These are phyloP conservation scores for Mycena vitilis DNA, from an alignment of 768 basidiomycete genomes.

Conservation along the genomic window DNA sequence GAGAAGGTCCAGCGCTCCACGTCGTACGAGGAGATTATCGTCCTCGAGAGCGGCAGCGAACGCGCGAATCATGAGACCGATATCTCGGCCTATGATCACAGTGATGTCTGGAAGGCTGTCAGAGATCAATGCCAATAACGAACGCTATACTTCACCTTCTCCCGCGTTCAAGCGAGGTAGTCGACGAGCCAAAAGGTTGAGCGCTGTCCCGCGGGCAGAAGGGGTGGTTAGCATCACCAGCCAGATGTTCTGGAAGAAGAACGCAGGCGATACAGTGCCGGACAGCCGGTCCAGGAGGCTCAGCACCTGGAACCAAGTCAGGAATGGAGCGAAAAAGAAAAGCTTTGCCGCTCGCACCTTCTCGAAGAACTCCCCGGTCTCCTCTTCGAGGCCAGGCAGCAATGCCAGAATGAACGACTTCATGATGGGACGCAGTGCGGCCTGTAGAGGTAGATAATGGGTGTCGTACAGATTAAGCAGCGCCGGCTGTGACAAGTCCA, in stretches of 20 bases:
- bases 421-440: constrained; percentile 85
- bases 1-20: constrained; percentile 88
- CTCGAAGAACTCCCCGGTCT: constrained; percentile 97
- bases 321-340: constrained; percentile 25
- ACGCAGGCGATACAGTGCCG: constrained; percentile 83
- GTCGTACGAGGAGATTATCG: constrained; percentile 89
- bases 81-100: constrained; percentile 82
- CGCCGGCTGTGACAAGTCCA: constrained; percentile 66
- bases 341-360: constrained; percentile 57
- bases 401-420: constrained; percentile 95
- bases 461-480: constrained; percentile 93
- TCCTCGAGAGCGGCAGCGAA: constrained; percentile 94
- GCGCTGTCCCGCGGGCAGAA: constrained; percentile 82
- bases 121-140: constrained; percentile 3
- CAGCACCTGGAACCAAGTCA: constrained; percentile 67
- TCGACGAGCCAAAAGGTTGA: constrained; percentile 88
- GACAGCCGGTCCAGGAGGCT: constrained; percentile 84
- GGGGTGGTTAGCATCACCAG: constrained; percentile 92
- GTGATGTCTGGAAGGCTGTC: constrained; percentile 63
- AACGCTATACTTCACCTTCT: constrained; percentile 63
- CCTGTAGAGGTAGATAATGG: constrained; percentile 89
- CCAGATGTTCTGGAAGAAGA: constrained; percentile 98
- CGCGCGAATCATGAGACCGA: constrained; percentile 94
- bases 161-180: constrained; percentile 76
- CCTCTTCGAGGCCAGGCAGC: constrained; percentile 96